Evolutionary conservation across 1,284 basidiomycete genomes (phyloP), one percentile per base, ranked within the genome.

Genomic region (Rhizoctonia solani): DNA sequence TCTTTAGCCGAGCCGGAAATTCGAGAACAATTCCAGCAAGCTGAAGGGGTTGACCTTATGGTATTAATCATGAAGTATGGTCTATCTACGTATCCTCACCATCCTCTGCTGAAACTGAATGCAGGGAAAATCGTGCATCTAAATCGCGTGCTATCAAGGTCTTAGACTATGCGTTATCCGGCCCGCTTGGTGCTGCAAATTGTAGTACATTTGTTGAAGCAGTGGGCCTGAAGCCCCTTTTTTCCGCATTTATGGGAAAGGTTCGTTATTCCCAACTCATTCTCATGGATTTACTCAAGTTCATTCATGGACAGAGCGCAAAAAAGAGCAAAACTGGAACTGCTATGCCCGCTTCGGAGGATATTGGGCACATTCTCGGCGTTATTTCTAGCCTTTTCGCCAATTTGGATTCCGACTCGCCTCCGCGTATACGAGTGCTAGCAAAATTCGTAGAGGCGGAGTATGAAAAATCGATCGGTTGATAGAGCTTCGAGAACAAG

Each of bases 41-140:
- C 87, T 9, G 97, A 99, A 76, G 97, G 97, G 0, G 87, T 95
- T 11, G 97, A 99, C 73, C 82, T 99, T 25, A 98, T 99, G 95
- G 85, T 97, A 21, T 81, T 98, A 69, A 90, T 98, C 81, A 92
- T 98, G 87, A 95, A 90, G 92, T 95, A 72, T 52, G 87, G 78
- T 29, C 4, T 27, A n/a, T 42, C 72, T 59, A 34, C 32, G 54
- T 19, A 46, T 66, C 30, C 53, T 70, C 46, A 72, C 66, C 63
- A 59, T 54, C 23, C 2, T 6, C n/a, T 4, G 16, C 16, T 65
- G 63, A 67, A n/a, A 63, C 63, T 29, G 37, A 50, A 32, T 41
- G 4, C 73, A 95, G 93, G 76, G 90, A 92, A 72, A 97, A 94
- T 76, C 59, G 84, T 84, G 71, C 83, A 91, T 67, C 85, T 92